Conservation (phyloP, 805 yeast species). For the Schizosaccharomyces pombe region DNA sequence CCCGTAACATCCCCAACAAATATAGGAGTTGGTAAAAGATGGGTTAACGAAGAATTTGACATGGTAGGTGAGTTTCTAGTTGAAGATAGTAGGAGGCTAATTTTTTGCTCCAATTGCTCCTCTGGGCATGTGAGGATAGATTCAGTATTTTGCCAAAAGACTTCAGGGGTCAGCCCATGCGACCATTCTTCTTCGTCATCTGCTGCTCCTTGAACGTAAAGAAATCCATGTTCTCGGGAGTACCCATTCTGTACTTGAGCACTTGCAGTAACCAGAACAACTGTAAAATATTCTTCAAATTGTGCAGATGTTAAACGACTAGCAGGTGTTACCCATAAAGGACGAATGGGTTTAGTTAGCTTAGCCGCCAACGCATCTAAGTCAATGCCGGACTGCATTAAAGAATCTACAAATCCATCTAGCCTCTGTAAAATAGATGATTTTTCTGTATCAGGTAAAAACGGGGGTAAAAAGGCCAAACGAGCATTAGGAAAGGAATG, state of each 20-base stretch:
- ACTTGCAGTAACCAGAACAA: constrained; percentile 39
- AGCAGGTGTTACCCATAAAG: constrained; percentile 49
- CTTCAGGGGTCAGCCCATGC: background rate
- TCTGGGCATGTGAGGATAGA: background rate
- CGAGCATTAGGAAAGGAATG: constrained; percentile 18
- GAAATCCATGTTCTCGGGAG: constrained; percentile 23
- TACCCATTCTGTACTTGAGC: constrained; percentile 36
- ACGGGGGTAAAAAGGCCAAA: constrained; percentile 13
- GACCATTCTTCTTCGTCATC: constrained; percentile 87
- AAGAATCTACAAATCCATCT: constrained; percentile 25
- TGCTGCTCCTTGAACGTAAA: constrained; percentile 79
- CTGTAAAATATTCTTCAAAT: constrained; percentile 20
- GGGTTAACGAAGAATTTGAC: background rate
- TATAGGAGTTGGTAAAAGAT: background rate
- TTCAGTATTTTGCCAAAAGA: background rate
- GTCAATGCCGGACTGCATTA: constrained; percentile 19
- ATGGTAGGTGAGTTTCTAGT: background rate
- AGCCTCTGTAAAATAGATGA: constrained; percentile 25
- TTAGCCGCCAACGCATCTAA: constrained; percentile 15
- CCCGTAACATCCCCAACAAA: background rate
- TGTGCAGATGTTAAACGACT: constrained; percentile 18
- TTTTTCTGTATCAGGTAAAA: constrained; percentile 35
- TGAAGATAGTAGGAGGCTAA: background rate
- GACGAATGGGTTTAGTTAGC: constrained; percentile 33
- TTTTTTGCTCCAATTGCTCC: background rate